phyloP scores from a whole-genome alignment of 2,329 filamentous ascomycete genomes.

The Achaetomium macrosporum region DNA sequence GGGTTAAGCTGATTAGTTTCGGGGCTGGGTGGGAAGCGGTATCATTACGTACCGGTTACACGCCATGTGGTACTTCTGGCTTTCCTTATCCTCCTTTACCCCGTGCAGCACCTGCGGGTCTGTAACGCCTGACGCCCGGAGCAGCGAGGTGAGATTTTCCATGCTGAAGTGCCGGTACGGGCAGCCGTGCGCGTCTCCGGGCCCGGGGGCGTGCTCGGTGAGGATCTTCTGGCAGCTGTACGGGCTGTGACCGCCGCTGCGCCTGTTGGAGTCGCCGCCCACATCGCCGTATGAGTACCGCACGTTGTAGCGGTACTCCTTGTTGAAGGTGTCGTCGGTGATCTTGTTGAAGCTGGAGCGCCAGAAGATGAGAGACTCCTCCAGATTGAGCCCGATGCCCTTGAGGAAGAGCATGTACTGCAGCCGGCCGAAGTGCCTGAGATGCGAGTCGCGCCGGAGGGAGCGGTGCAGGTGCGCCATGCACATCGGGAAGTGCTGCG shows the following conservation, averaged over 20 bases:
- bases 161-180: constrained; percentile 88
- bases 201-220: constrained; percentile 78
- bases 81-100: constrained; percentile 83
- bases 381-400: constrained; percentile 84
- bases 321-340: constrained; percentile 92
- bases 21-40: background rate
- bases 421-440: constrained; percentile 88
- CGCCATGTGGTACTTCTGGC: constrained; percentile 86
- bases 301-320: constrained; percentile 95
- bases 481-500: constrained; percentile 81
- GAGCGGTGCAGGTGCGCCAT: constrained; percentile 89
- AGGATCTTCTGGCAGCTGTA: constrained; percentile 95
- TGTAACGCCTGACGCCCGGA: constrained; percentile 72
- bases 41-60: constrained; percentile 66
- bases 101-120: constrained; percentile 73
- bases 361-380: constrained; percentile 92
- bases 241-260: constrained; percentile 81
- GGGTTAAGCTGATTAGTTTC: background rate
- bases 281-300: constrained; percentile 95
- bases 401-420: constrained; percentile 98
- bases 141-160: constrained; percentile 74
- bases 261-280: constrained; percentile 81
- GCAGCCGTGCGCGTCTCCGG: constrained; percentile 90
- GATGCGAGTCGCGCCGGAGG: constrained; percentile 77
- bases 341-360: constrained; percentile 76